Evolutionary conservation across 176 grass and related monocot species (phyloP), one percentile per base, ranked within the genome.

Genomic region (Saccharum officinarum): DNA sequence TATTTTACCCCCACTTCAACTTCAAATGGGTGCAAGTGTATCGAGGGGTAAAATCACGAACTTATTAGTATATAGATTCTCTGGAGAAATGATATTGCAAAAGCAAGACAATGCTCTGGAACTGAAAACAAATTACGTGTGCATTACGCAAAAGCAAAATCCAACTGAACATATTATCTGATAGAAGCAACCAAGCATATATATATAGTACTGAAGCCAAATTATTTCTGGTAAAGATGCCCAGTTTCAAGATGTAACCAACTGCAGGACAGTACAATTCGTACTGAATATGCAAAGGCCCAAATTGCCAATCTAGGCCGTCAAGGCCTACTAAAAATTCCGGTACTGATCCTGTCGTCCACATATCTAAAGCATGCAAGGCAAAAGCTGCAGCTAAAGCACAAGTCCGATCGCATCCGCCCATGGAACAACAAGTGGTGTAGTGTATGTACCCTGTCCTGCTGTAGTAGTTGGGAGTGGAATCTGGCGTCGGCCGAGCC

Each of bases 401-500:
- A 41, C 26, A 71, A 52, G 45, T 10, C 71, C 46, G 46, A 71
- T 75, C 63, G 49, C 50, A 69, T 75, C 44, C 23, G n/a, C 17
- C 36, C 36, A 46, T 59, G 36, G 78, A 76, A 81, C 45, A 86
- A 86, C 74, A 71, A 80, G 80, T 82, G 73, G 82, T 61, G 71
- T 50, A 80, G 79, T 75, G 78, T 79, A 75, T 75, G 60, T 92
- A 95, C 92, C 85, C 82, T 92, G 66, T 90, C 76, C 69, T 90
- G 87, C 36, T 86, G 87, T 12, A 73, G 83, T 66, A 57, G 87
- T 16, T 90, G 92, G 77, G 78, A 87, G 38, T 81, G 87, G 87
- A 92, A 92, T 81, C 87, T 92, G 65, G 87, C 77, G 33, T 90
- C 85, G 28, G 87, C 87, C 15, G 90, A 85, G 68, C 84, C 90